phyloP scores from a whole-genome alignment of 2,329 filamentous ascomycete species.

The Aureobasidium uvarum region DNA sequence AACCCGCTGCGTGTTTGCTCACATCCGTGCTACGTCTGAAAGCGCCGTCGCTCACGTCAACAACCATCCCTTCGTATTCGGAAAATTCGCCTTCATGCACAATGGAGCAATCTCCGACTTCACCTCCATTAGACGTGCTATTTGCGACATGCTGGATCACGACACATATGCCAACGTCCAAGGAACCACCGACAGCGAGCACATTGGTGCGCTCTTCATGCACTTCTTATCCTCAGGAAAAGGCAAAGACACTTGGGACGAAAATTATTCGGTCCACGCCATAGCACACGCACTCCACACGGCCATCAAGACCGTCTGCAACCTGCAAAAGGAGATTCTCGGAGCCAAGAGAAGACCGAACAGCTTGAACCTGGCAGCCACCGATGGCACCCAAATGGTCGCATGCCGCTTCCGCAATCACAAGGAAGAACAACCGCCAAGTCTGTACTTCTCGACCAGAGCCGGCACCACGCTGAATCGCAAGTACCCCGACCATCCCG shows the following conservation, averaged over 20 bases:
- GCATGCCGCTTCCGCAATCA: slow-evolving; percentile 56
- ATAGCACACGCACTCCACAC: slow-evolving; percentile 49
- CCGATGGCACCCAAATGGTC: slow-evolving; percentile 51
- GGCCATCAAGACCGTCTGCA: slow-evolving; percentile 46
- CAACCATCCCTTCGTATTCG: slow-evolving; percentile 57
- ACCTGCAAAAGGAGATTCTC: slow-evolving; percentile 48
- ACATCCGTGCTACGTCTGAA: slow-evolving; percentile 53
- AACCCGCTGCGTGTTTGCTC: slow-evolving; percentile 52
- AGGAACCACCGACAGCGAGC: slow-evolving; percentile 55
- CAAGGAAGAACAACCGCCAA: slow-evolving; percentile 51
- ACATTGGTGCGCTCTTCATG: slow-evolving; percentile 52
- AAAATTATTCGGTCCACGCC: slow-evolving; percentile 42
- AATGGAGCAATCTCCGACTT: slow-evolving; percentile 54
- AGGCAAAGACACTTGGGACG: slow-evolving; percentile 45
- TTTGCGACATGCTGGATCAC: slow-evolving; percentile 48
- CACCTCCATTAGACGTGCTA: slow-evolving; percentile 46
- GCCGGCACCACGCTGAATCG: slow-evolving; percentile 55
- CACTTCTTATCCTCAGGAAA: slow-evolving; percentile 45
- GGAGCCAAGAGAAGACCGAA: slow-evolving; percentile 47
- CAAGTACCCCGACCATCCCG: slow-evolving; percentile 52
- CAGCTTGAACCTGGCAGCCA: slow-evolving; percentile 54
- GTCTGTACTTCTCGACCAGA: slow-evolving; percentile 50
- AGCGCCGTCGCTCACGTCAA: slow-evolving; percentile 52
- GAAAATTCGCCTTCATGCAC: slow-evolving; percentile 57
- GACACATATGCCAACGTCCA: slow-evolving; percentile 51